Conservation (phyloP, 2,329 filamentous ascomycete genomes). For the Xylariomycetidae sp. region DNA sequence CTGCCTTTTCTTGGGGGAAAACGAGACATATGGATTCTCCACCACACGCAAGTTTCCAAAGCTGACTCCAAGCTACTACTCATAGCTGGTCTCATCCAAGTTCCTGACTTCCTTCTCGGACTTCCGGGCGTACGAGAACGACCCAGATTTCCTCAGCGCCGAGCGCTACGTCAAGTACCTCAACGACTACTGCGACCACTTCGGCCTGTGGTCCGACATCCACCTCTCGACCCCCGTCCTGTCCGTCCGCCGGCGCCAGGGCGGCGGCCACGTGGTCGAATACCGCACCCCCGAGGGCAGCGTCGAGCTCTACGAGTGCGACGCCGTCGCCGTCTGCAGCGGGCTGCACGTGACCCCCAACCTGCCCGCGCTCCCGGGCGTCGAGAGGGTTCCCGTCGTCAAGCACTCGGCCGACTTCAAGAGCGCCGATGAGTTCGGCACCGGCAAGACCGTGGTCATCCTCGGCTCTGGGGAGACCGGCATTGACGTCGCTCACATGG, state of each 20-base stretch:
- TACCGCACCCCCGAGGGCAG: constrained; percentile 8
- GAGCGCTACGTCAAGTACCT: constrained; percentile 39
- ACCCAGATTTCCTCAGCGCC: constrained; percentile 40
- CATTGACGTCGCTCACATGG: constrained; percentile 40
- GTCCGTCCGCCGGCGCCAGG: constrained; percentile 14
- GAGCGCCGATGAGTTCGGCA: constrained; percentile 35
- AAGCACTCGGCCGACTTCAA: constrained; percentile 42
- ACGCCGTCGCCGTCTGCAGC: constrained; percentile 42
- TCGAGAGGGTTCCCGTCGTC: constrained; percentile 30
- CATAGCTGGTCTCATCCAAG: constrained; percentile 37
- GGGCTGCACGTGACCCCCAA: constrained; percentile 39
- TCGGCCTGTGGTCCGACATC: constrained; percentile 34
- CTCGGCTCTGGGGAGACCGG: constrained; percentile 42
- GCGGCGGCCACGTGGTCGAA: constrained; percentile 16
- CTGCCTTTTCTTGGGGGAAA: too few species aligned
- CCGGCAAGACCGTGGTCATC: constrained; percentile 35
- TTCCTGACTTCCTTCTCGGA: constrained; percentile 43
- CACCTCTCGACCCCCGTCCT: constrained; percentile 28
- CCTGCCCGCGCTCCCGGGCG: constrained; percentile 34
- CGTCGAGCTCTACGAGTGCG: constrained; percentile 30
- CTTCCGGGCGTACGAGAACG: constrained; percentile 31
- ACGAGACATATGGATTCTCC: too few species aligned
- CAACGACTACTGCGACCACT: constrained; percentile 33
- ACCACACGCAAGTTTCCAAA: too few species aligned
- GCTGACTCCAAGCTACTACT: too few species aligned